Evolutionary conservation across 169 alveolate genomes (phyloP).

Genomic region (Theileria orientalis): DNA sequence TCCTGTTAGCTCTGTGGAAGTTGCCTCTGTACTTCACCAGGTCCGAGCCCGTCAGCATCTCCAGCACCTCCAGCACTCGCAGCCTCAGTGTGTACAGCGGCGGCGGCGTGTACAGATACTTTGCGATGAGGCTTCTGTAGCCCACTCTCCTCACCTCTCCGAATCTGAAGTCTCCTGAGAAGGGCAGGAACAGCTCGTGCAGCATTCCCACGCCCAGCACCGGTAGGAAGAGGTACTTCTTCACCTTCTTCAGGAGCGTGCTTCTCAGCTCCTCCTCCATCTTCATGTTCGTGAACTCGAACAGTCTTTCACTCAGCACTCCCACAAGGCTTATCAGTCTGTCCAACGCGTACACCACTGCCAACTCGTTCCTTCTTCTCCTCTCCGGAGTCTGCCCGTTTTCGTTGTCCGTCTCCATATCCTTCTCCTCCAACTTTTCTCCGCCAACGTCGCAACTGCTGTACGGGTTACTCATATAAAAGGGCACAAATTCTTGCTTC

Average conservation of each 20-base stretch:
- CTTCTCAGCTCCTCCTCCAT: not conserved
- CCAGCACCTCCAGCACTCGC: slow-evolving; percentile 12
- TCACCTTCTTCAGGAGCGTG: slow-evolving; percentile 21
- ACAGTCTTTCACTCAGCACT: slow-evolving; percentile 1
- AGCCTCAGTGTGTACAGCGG: slow-evolving; percentile 43
- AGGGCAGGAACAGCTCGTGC: slow-evolving; percentile 50
- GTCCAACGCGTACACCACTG: not conserved
- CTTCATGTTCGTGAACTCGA: slow-evolving; percentile 3
- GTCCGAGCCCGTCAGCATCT: not conserved
- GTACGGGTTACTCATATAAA: slow-evolving; percentile 12
- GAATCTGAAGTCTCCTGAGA: slow-evolving; percentile 21
- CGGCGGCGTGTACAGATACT: slow-evolving; percentile 58
- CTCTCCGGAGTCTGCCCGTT: no score
- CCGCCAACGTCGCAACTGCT: not conserved
- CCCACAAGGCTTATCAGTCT: not conserved
- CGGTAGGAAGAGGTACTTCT: slow-evolving; percentile 44
- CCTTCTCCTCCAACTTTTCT: not conserved
- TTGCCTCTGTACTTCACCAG: slow-evolving; percentile 10
- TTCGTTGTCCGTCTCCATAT: not conserved
- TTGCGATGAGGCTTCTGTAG: slow-evolving; percentile 23
- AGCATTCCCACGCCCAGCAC: slow-evolving; percentile 37
- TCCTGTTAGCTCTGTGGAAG: not conserved
- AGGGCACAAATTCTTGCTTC: slow-evolving; percentile 35
- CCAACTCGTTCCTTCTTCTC: not conserved
- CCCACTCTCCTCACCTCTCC: slow-evolving; percentile 12